Evolutionary conservation across 768 basidiomycete species (phyloP), one percentile per base, ranked within the genome.

Genomic region (Pulveroboletus sp.): DNA sequence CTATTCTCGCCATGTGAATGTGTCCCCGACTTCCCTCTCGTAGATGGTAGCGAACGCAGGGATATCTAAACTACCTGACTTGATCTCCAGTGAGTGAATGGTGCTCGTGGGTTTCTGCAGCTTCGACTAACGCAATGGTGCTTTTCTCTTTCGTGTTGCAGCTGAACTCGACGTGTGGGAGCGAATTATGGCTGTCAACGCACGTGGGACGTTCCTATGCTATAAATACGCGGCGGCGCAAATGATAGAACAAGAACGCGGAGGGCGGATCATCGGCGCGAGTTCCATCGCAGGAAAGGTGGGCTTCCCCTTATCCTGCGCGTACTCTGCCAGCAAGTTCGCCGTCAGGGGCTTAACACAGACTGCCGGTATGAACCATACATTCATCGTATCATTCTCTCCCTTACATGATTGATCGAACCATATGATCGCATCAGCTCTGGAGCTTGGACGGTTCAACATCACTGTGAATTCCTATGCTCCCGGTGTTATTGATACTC

Each of bases 191-290:
- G 67, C 72, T 5, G 67, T 84, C 56, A 85, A 86, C 57, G 70
- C 75, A 52, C 74, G 78, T 46, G 82, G 82, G 33, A 67, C 74
- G 2, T 83, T 79, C 67, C 72, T 80, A 52, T 84, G 80, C 60
- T 84, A 84, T 39, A 80, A 83, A 46, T 72, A 83, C 51, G 84
- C 82, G 2, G 82, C 79, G 15, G 69, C 68, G 45, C 76, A 79
- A 56, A 86, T 86, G 84, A 71, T 82, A 8, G 49, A 58, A 8
- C 78, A 79, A 65, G 73, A 76, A 0, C 67, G 64, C 6, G 76
- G 80, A 14, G 80, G 83, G 1, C 70, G 77, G 15, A 79, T 86
- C 51, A 73, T 84, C 26, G 77, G 83, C 1, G 65, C 65, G 8
- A 58, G 56, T 21, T 67, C 61, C 5, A 0, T 50, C 8, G 36